These are phyloP conservation scores for Phytophthora cajani DNA, from an alignment of 352 stramenopile species.

Conservation along the genomic window DNA sequence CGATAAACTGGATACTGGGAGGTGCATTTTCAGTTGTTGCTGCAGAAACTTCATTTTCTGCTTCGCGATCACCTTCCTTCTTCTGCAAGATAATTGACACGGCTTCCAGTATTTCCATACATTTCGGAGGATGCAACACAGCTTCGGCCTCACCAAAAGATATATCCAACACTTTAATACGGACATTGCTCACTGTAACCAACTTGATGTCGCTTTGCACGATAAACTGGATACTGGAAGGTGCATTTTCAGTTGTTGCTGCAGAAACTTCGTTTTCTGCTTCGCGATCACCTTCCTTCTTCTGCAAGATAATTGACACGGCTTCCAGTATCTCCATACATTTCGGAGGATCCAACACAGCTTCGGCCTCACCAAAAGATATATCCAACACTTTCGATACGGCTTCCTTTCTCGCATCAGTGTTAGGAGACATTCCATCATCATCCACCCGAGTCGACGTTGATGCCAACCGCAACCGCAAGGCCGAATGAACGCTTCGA, in stretches of 20 bases:
- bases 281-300: slow-evolving; percentile 6
- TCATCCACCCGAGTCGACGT: slow-evolving; percentile 19
- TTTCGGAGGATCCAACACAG: slow-evolving; percentile 35
- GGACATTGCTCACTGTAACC: slow-evolving; percentile 42
- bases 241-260: neutral
- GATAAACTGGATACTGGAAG: slow-evolving; percentile 10
- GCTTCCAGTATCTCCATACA: slow-evolving; percentile 36
- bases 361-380: slow-evolving; percentile 38
- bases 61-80: slow-evolving; percentile 4
- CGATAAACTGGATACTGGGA: slow-evolving; percentile 11
- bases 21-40: neutral
- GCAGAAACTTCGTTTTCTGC: slow-evolving; percentile 3
- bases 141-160: slow-evolving; percentile 38
- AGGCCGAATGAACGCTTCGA: slow-evolving; percentile 69
- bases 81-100: slow-evolving; percentile 28
- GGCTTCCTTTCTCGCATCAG: slow-evolving; percentile 17
- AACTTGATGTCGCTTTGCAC: slow-evolving; percentile 35
- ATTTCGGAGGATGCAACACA: slow-evolving; percentile 37
- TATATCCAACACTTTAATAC: slow-evolving; percentile 48
- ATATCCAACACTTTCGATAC: slow-evolving; percentile 43
- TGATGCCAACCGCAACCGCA: slow-evolving; percentile 53
- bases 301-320: slow-evolving; percentile 26
- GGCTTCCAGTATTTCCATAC: slow-evolving; percentile 32
- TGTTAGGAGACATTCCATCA: neutral
- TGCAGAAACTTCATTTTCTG: slow-evolving; percentile 2